A percentile compares a stretch with the other conserved stretches of the same genome.
These are phyloP conservation scores for Anthracocystis panici-leucophaei DNA, from an alignment of 1,284 basidiomycete genomes.

Conservation along the genomic window DNA sequence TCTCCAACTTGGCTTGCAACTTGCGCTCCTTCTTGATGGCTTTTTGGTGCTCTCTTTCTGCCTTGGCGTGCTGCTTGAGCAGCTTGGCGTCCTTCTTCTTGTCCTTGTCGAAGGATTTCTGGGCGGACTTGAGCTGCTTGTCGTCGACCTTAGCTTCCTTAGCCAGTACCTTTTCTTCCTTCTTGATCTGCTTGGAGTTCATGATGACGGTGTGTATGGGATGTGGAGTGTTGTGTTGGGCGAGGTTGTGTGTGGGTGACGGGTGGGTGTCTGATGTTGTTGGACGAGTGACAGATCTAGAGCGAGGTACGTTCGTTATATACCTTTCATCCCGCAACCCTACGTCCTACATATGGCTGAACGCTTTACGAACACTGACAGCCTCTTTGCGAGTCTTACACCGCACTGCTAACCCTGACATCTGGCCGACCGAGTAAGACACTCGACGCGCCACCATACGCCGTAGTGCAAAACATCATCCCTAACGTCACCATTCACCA, in stretches of 20 bases:
- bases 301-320: not conserved
- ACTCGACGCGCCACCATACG: not conserved
- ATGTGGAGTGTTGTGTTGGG: constrained; percentile 3
- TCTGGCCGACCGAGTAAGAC: no score
- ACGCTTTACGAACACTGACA: no score
- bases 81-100: constrained; percentile 40
- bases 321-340: not conserved
- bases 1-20: constrained; percentile 40
- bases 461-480: no score
- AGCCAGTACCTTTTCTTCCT: constrained; percentile 40
- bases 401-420: no score
- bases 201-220: constrained; percentile 16
- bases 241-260: not conserved
- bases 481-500: not conserved
- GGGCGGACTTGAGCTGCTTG: constrained; percentile 33
- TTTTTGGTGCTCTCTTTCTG: constrained; percentile 45
- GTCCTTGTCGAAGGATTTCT: constrained; percentile 32
- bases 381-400: not conserved
- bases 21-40: constrained; percentile 49
- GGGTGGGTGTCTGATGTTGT: no score
- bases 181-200: constrained; percentile 39
- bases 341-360: no score
- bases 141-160: constrained; percentile 41
- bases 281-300: no score
- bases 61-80: constrained; percentile 29